Evolutionary conservation across 106 monocot species (phyloP), one percentile per base, ranked within the genome.

Genomic region (Platanthera zijinensis): DNA sequence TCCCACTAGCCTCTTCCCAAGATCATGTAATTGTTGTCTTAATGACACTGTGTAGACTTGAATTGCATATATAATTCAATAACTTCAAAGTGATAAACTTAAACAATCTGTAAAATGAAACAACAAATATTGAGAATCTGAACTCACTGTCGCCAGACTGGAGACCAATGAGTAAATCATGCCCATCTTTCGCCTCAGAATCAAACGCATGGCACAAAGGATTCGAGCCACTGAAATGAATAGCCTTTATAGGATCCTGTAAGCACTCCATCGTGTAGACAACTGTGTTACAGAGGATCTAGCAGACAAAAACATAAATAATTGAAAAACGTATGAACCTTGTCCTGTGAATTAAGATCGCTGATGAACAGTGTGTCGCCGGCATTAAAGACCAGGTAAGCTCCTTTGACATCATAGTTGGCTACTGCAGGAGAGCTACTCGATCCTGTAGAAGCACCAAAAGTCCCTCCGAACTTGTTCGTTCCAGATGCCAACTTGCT

Each of bases 161-260:
- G 83, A 94, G 78, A 50, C 94, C 97, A 74, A 97, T 91, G 32
- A 97, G 89, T 83, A 97, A 88, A 82, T 97, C 97, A 82, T 97
- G 93, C 59, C 97, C 97, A 70, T 94, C 97, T 75, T 91, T 94
- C 4, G 89, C 89, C n/a, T 89, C 97, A 10, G 87, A 48, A 82
- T 91, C 93, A 81, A 97, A 97, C 0, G 97, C 84, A 83, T 97
- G 97, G 46, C 94, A 97, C 17, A 85, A 45, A 8, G 94, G 97
- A 74, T 91, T 91, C 17, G 89, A 89, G 82, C 87, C 89, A 70
- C 86, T 84, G 72, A 97, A 94, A 78, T 88, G 89, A 64, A 97
- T 89, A 9, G 87, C 80, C 77, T 97, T 97, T 21, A 97, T 89
- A 5, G 94, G 97, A 83, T 97, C 97, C 97, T 97, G 50, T 15